A percentile compares a stretch with the other conserved stretches of the same genome.
Evolutionary conservation across 1,284 basidiomycete genomes (phyloP).

Genomic region (Fomitopsis betulina): DNA sequence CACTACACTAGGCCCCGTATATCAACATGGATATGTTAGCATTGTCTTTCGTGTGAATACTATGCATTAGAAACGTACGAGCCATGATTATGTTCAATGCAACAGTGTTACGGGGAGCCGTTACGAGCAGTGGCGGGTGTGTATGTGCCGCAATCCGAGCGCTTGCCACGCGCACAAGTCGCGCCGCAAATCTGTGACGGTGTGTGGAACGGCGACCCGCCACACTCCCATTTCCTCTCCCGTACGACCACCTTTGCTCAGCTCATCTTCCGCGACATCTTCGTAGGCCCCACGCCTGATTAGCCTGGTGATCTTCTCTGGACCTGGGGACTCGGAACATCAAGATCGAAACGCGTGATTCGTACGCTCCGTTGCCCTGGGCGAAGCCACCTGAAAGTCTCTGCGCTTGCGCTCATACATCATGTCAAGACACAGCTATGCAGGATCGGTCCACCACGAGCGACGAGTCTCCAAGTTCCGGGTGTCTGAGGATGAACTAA

Average conservation of each 20-base stretch:
- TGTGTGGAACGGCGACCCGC: not conserved
- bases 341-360: not conserved
- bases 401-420: not conserved
- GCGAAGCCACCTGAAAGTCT: not conserved
- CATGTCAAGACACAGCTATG: slow-evolving; percentile 68
- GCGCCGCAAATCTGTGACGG: not conserved
- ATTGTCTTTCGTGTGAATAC: no score
- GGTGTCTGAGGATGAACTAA: slow-evolving; percentile 77
- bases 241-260: not conserved
- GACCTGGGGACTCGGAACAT: not conserved
- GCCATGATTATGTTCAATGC: not conserved
- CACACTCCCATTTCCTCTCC: not conserved
- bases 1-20: no score
- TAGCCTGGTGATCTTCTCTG: not conserved
- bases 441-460: slow-evolving; percentile 55
- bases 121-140: not conserved
- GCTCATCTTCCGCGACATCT: not conserved
- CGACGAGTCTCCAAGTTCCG: slow-evolving; percentile 68
- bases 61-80: no score
- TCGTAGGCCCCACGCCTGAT: not conserved
- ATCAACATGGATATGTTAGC: no score
- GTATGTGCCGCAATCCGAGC: not conserved
- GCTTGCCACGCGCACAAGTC: not conserved
- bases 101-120: not conserved
- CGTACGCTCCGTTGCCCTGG: not conserved